These are phyloP conservation scores for Barnettozyma vustinii DNA, from an alignment of 805 yeast genomes.

Conservation along the genomic window DNA sequence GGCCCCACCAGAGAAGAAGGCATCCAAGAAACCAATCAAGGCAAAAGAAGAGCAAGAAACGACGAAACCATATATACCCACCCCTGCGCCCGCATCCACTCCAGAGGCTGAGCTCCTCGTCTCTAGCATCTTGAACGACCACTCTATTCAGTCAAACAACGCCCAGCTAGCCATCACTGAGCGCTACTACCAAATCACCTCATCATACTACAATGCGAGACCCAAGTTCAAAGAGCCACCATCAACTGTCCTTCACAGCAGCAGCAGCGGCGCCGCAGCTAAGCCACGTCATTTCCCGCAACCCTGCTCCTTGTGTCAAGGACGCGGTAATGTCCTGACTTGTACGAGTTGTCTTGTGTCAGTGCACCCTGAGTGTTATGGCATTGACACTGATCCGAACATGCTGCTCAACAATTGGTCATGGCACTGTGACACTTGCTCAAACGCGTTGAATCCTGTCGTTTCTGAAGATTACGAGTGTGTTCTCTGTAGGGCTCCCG, in stretches of 20 bases:
- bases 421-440: conserved; percentile 82
- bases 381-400: conserved; percentile 29
- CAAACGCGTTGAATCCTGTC: conserved; percentile 60
- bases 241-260: neutral
- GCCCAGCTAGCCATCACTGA: conserved; percentile 14
- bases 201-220: conserved; percentile 12
- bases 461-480: conserved; percentile 57
- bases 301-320: conserved; percentile 57
- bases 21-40: neutral
- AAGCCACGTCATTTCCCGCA: neutral
- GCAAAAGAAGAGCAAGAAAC: neutral
- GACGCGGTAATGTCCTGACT: conserved; percentile 37
- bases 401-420: conserved; percentile 24
- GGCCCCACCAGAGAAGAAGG: neutral
- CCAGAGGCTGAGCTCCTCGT: neutral
- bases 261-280: neutral
- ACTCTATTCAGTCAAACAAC: neutral
- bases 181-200: conserved; percentile 14
- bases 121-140: neutral
- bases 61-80: neutral
- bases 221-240: conserved; percentile 15
- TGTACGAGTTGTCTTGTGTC: conserved; percentile 65
- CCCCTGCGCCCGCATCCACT: neutral
- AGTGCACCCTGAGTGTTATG: conserved; percentile 71
- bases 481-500: conserved; percentile 42